These are phyloP conservation scores for Xerocomus spinulosus DNA, from an alignment of 768 basidiomycete genomes.

Conservation along the genomic window DNA sequence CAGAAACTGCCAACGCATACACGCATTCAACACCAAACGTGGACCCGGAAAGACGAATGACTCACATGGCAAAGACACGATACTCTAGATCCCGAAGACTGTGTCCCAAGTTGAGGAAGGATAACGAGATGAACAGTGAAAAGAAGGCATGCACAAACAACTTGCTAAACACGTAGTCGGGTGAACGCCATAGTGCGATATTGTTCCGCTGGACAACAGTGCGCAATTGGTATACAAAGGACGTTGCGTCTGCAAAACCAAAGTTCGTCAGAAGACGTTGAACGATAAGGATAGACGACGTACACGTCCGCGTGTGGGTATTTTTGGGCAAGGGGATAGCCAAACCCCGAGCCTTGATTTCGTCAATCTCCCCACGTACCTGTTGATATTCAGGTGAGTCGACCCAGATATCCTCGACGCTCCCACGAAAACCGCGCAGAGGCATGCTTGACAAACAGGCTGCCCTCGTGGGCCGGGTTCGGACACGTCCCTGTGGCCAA, in stretches of 20 bases:
- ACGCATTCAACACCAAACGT: neutral
- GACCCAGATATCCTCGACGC: conserved; percentile 61
- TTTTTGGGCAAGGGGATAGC: conserved; percentile 39
- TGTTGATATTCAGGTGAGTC: conserved; percentile 57
- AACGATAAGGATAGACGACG: conserved; percentile 8
- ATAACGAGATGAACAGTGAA: conserved; percentile 68
- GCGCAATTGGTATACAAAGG: conserved; percentile 69
- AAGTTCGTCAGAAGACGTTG: neutral
- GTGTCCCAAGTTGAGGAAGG: conserved; percentile 71
- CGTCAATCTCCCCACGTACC: conserved; percentile 41
- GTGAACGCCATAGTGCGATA: conserved; percentile 72
- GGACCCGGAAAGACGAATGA: neutral
- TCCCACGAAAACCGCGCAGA: conserved; percentile 71
- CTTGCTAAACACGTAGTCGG: conserved; percentile 81
- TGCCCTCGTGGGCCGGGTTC: conserved; percentile 28
- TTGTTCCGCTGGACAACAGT: conserved; percentile 65
- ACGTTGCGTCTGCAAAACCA: conserved; percentile 57
- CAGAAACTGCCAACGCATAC: conserved; percentile 45
- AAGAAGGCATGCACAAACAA: conserved; percentile 72
- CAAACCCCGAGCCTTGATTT: conserved; percentile 46
- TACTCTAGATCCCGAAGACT: conserved; percentile 69
- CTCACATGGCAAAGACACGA: conserved; percentile 74
- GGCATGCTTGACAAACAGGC: conserved; percentile 50
- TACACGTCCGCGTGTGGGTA: conserved; percentile 45
- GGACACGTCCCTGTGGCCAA: conserved; percentile 50